Percentiles rank a stretch among this genome's conserved stretches.
These are phyloP conservation scores for Ganoderma sinense DNA, from an alignment of 1,284 basidiomycete genomes.

Conservation along the genomic window DNA sequence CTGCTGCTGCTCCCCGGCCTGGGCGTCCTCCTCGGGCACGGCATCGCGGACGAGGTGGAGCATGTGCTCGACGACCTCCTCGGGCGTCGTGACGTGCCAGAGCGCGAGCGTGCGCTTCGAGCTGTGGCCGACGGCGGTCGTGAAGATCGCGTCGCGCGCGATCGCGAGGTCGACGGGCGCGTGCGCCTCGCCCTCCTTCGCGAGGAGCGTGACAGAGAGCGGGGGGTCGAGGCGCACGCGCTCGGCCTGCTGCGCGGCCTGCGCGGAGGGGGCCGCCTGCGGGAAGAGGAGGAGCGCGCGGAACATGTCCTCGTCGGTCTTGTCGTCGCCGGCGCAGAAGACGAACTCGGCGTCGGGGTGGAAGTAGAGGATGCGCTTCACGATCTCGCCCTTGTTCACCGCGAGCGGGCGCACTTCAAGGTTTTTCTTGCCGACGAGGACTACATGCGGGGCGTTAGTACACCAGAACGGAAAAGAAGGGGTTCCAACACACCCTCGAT, in stretches of 20 bases:
- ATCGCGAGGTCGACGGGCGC: constrained; percentile 71
- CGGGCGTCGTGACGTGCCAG: constrained; percentile 88
- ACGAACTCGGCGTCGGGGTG: constrained; percentile 95
- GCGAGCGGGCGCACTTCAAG: constrained; percentile 95
- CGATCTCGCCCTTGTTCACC: constrained; percentile 98
- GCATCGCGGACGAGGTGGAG: constrained; percentile 52
- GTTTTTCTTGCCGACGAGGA: constrained; percentile 97
- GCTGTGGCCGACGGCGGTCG: constrained; percentile 87
- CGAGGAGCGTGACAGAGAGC: constrained; percentile 71
- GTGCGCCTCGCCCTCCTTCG: constrained; percentile 41
- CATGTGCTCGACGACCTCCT: constrained; percentile 79
- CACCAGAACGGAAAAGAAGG: constrained; percentile 31
- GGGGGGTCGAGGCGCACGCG: constrained; percentile 68
- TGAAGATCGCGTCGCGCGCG: constrained; percentile 78
- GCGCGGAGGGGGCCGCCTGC: constrained; percentile 50
- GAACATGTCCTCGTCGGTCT: constrained; percentile 99
- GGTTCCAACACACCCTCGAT: constrained; percentile 72
- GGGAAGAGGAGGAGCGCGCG: constrained; percentile 79
- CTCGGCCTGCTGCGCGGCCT: constrained; percentile 22
- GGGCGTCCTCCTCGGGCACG: constrained; percentile 10
- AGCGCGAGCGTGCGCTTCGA: constrained; percentile 88
- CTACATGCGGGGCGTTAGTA: constrained; percentile 49
- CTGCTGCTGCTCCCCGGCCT: constrained; percentile 17
- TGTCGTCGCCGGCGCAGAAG: constrained; percentile 98
- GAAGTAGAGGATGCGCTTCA: constrained; percentile 91